These are phyloP conservation scores for Ophiostoma populinum DNA, from an alignment of 2,329 filamentous ascomycete species.

Conservation along the genomic window DNA sequence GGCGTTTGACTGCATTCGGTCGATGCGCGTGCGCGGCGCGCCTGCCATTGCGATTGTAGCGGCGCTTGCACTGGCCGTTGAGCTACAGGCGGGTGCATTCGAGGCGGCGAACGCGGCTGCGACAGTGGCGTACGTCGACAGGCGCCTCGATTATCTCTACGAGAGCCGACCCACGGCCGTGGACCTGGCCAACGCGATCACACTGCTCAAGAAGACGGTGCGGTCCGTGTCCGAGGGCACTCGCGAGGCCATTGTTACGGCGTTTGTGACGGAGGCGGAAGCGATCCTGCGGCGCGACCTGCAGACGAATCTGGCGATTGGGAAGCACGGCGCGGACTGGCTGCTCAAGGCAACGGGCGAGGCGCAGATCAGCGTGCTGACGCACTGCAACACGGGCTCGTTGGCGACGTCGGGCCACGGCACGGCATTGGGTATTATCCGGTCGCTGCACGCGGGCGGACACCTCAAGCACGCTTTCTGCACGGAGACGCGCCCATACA, in stretches of 20 bases:
- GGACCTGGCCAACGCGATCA: slow-evolving; percentile 79
- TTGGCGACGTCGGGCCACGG: slow-evolving; percentile 96
- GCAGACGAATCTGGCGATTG: slow-evolving; percentile 73
- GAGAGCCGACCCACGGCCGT: slow-evolving; percentile 87
- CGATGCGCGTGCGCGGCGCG: slow-evolving; percentile 67
- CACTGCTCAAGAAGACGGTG: slow-evolving; percentile 54
- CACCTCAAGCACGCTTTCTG: slow-evolving; percentile 75
- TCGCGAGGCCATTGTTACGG: slow-evolving; percentile 39
- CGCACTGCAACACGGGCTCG: slow-evolving; percentile 96
- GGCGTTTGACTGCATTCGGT: slow-evolving; percentile 67
- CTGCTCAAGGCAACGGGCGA: slow-evolving; percentile 36
- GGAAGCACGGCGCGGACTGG: slow-evolving; percentile 69
- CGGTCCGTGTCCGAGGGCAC: too few relatives aligned
- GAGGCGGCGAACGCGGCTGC: slow-evolving; percentile 26
- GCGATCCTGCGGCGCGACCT: slow-evolving; percentile 77
- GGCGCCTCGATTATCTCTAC: slow-evolving; percentile 71
- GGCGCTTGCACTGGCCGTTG: slow-evolving; percentile 71
- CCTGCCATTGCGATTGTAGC: slow-evolving; percentile 98
- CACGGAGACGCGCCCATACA: slow-evolving; percentile 93
- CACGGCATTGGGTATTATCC: slow-evolving; percentile 85
- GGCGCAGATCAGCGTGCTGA: slow-evolving; percentile 60
- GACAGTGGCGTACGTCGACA: slow-evolving; percentile 53
- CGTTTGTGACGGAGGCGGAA: slow-evolving; percentile 68
- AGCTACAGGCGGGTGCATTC: slow-evolving; percentile 44
- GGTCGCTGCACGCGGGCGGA: slow-evolving; percentile 51